Evolutionary conservation across 2,329 filamentous ascomycete species (phyloP).

Genomic region (Calonectria pauciramosa): DNA sequence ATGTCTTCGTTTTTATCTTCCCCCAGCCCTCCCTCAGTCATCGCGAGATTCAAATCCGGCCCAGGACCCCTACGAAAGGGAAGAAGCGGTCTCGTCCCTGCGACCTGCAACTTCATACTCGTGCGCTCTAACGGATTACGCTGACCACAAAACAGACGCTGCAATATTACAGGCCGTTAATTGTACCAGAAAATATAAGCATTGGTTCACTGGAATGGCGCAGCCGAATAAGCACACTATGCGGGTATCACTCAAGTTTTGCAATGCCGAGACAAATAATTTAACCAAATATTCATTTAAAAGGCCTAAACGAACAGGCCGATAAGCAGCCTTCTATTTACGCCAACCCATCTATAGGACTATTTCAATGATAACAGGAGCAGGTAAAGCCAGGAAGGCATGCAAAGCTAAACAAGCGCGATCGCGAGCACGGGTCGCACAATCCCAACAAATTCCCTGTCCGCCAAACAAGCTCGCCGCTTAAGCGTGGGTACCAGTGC

Average conservation of each 20-base stretch:
- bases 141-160: too few relatives aligned
- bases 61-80: not conserved
- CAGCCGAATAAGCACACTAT: too few relatives aligned
- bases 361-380: slow-evolving; percentile 5
- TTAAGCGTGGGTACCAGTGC: slow-evolving; percentile 31
- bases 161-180: not conserved
- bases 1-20: not conserved
- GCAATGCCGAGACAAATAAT: not conserved
- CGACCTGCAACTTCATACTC: slow-evolving; percentile 31
- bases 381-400: not conserved
- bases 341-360: slow-evolving; percentile 6
- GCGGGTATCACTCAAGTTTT: not conserved
- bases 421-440: not conserved
- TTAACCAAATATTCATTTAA: slow-evolving; percentile 7
- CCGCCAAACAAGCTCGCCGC: not conserved
- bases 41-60: not conserved
- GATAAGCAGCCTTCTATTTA: not conserved
- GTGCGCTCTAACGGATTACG: not conserved
- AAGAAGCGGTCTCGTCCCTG: not conserved
- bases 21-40: not conserved
- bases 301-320: not conserved
- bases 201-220: not conserved
- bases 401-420: not conserved
- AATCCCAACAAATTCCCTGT: not conserved
- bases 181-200: not conserved